Evolutionary conservation across 2,329 filamentous ascomycete genomes (phyloP), one percentile per base, ranked within the genome.

Genomic region (Ophiocordyceps camponoti-leonardi): DNA sequence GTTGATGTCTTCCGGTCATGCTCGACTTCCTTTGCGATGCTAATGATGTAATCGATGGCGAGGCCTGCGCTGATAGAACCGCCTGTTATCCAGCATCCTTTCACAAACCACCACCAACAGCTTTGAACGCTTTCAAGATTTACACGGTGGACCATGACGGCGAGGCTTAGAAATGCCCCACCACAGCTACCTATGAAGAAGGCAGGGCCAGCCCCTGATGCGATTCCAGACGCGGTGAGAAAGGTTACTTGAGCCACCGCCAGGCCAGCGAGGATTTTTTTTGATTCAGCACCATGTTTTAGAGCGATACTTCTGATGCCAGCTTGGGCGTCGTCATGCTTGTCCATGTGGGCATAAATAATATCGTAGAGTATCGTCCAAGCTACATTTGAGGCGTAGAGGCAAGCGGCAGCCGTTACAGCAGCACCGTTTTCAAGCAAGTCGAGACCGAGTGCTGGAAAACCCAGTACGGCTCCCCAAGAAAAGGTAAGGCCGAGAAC

Each of bases 321-420:
- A 0, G 81, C 86, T 61, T 86, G 87, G 49, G 71, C 78, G 57
- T 94, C 86, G 54, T 94, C 86, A 56, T 81, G 81, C 60, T 90
- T 82, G 55, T 94, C 86, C 79, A 92, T 90, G 59, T 93, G 86
- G 14, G 86, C 86, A 61, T 94, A 94, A 30, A 94, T 86, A 77
- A 92, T 93, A 60, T 94, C 86, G 60, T 93, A 94, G 37, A 93
- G 64, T 23, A 93, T 73, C 0, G 86, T 93, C 87, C 87, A 94
- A 3, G 84, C 79, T 22, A 92, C 70, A 53, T 87, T 92, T 41
- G 82, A 86, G 12, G 73, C 66, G 58, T 93, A 93, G 43, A 94
- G 66, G 47, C 75, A 75, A 3, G 70, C 75, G 1, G 83, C 83
- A 1, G 82, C 78, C 4, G 71, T 67, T 47, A 85, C 58, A 2